Evolutionary conservation across 306 rosid genomes (phyloP).

Genomic region (Macrotyloma uniflorum): DNA sequence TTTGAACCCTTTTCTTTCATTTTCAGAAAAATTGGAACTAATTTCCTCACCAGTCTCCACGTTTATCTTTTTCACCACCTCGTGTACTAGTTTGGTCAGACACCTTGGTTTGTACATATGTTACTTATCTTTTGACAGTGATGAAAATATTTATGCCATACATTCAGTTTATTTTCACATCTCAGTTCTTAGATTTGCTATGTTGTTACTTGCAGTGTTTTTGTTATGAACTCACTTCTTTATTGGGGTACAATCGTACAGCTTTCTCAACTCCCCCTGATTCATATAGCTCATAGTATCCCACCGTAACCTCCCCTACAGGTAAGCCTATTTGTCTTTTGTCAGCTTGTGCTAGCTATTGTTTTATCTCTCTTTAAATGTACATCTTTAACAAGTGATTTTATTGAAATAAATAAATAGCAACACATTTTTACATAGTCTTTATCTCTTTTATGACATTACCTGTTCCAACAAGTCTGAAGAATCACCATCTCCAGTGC

Average conservation of each 20-base stretch:
- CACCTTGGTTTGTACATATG: no score
- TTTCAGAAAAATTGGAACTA: background rate
- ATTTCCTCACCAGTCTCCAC: background rate
- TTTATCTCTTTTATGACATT: slow-evolving; percentile 13
- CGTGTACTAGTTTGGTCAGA: no score
- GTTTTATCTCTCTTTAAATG: background rate
- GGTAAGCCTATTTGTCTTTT: no score
- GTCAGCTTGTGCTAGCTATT: no score
- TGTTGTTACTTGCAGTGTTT: background rate
- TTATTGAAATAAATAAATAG: slow-evolving; percentile 14
- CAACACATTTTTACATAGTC: background rate
- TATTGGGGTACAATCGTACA: background rate
- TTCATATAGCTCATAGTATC: no score
- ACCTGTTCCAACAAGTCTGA: slow-evolving; percentile 62
- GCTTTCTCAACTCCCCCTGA: no score
- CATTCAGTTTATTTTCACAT: no score
- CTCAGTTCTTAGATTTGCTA: background rate
- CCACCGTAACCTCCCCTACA: no score
- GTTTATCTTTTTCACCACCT: background rate
- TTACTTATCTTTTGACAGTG: no score
- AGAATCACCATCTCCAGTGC: slow-evolving; percentile 47
- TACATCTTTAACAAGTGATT: background rate
- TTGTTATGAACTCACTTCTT: background rate
- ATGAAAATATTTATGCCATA: no score
- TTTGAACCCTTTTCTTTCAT: background rate